Base-by-base conservation (phyloP, 176 grass and related monocot species). In the Zizania latifolia region DNA sequence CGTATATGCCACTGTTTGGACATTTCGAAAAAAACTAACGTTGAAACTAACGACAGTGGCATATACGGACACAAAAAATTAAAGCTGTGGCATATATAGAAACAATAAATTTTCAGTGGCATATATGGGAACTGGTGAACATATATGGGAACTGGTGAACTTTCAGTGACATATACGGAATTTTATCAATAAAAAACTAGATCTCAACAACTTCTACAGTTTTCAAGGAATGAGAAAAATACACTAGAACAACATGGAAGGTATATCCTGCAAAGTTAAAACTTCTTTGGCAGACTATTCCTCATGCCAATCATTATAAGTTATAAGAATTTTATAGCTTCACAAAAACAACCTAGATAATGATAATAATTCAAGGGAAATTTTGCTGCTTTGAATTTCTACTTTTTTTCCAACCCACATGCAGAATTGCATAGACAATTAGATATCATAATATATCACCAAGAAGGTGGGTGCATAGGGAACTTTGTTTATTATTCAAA, bases 401-500 rank as follows among this genome's bases (percentile, higher is more conserved):
- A 5, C 12, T 22, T n/a, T 72, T 16, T 23, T 27, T 17, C 3
- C 37, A 72, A 56, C 33, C 11, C 35, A 83, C 45, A 58, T 13
- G 54, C 71, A 40, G n/a, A n/a, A n/a, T n/a, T n/a, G n/a, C n/a
- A n/a, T n/a, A n/a, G n/a, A n/a, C n/a, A n/a, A n/a, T n/a, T 41
- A 16, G 13, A 35, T 5, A 74, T 58, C 4, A 19, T 30, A 74
- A 74, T 19, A 58, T 74, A 41, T 28, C 54, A 41, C 24, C 13
- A 66, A 23, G 3, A 23, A 66, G 63, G 16, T 24, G 16, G 33
- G 9, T 74, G 24, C 50, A 74, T 29, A 45, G 24, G 15, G 21
- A 72, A 63, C 40, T 80, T 36, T 1, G 23, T 0, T 35, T 82
- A 36, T 31, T 71, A 11, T 38, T 46, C 80, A 85, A 83, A 98